These are phyloP conservation scores for Chalciporus sphaerocephalus DNA, from an alignment of 768 basidiomycete genomes.

Conservation along the genomic window DNA sequence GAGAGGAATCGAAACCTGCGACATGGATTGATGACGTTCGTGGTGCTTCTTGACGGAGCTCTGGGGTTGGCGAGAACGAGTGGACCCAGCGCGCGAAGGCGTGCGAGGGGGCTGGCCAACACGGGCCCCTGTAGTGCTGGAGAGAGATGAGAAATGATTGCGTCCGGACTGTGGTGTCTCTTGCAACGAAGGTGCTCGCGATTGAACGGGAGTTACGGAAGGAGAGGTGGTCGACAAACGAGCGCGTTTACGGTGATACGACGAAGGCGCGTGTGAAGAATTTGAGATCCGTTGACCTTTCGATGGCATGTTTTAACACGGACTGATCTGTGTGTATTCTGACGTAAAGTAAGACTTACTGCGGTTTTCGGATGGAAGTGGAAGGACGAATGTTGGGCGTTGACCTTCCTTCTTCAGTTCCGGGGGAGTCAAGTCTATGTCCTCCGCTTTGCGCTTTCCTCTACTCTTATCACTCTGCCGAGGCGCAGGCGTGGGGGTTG, in stretches of 20 bases:
- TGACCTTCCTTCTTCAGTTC: conserved; percentile 50
- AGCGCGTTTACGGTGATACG: conserved; percentile 68
- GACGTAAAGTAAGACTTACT: conserved; percentile 42
- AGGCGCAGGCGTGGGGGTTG: conserved; percentile 32
- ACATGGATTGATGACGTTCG: conserved; percentile 49
- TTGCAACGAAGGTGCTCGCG: conserved; percentile 28
- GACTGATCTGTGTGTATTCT: conserved; percentile 20
- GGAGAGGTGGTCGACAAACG: conserved; percentile 46
- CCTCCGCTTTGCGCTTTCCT: conserved; percentile 73
- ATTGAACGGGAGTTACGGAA: conserved; percentile 29
- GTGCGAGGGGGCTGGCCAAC: conserved; percentile 25
- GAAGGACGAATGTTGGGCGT: conserved; percentile 59
- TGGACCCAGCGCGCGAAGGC: conserved; percentile 37
- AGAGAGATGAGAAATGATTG: conserved; percentile 29
- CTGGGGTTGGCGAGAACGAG: conserved; percentile 30
- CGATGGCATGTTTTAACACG: conserved; percentile 20
- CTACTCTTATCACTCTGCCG: conserved; percentile 37
- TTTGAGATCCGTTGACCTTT: conserved; percentile 53
- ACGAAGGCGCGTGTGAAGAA: conserved; percentile 62
- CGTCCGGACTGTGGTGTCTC: conserved; percentile 21
- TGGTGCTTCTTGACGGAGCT: conserved; percentile 28
- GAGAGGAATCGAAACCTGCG: conserved; percentile 73
- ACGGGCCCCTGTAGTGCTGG: conserved; percentile 34
- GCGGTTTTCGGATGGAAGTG: conserved; percentile 48
- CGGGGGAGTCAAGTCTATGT: conserved; percentile 65